Percentiles rank a stretch among this genome's conserved stretches.
phyloP scores from a whole-genome alignment of 441 rosid genomes.

The Erodium moschatum region DNA sequence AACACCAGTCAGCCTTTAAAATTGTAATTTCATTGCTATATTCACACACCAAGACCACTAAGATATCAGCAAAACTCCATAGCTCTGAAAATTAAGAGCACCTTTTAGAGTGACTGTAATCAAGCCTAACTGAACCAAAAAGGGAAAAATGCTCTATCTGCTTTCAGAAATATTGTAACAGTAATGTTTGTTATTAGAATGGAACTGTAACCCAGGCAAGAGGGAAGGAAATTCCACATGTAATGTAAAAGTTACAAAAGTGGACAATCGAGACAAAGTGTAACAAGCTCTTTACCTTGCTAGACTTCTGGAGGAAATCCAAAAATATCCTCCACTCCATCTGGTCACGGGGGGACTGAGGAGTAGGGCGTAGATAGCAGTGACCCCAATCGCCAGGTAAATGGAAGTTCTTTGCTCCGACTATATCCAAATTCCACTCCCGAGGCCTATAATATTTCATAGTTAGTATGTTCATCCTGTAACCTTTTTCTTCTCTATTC shows the following conservation, averaged over 20 bases:
- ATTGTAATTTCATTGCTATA: background rate
- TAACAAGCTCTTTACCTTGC: slow-evolving; percentile 23
- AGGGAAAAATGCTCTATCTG: background rate
- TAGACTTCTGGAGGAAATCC: slow-evolving; percentile 12
- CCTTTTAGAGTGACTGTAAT: background rate
- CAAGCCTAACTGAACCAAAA: background rate
- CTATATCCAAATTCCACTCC: slow-evolving; percentile 21
- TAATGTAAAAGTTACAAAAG: background rate
- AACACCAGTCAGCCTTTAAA: background rate
- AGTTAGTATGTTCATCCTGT: slow-evolving; percentile 1
- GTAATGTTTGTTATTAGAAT: background rate
- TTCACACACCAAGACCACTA: background rate
- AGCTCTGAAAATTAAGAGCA: background rate
- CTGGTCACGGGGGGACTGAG: slow-evolving; percentile 23
- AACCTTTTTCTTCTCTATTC: background rate
- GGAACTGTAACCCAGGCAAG: background rate
- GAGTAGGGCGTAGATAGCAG: slow-evolving; percentile 22
- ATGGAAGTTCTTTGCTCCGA: slow-evolving; percentile 7
- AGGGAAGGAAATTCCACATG: background rate
- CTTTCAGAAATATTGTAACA: background rate
- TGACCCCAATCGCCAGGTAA: slow-evolving; percentile 19
- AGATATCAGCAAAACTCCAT: background rate
- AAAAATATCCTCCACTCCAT: slow-evolving; percentile 30
- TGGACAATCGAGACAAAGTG: background rate
- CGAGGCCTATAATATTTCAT: slow-evolving; percentile 21